Percentiles rank a stretch among this genome's conserved stretches.
These are phyloP conservation scores for Globisporangium cystogenes DNA, from an alignment of 352 stramenopile genomes.

Conservation along the genomic window DNA sequence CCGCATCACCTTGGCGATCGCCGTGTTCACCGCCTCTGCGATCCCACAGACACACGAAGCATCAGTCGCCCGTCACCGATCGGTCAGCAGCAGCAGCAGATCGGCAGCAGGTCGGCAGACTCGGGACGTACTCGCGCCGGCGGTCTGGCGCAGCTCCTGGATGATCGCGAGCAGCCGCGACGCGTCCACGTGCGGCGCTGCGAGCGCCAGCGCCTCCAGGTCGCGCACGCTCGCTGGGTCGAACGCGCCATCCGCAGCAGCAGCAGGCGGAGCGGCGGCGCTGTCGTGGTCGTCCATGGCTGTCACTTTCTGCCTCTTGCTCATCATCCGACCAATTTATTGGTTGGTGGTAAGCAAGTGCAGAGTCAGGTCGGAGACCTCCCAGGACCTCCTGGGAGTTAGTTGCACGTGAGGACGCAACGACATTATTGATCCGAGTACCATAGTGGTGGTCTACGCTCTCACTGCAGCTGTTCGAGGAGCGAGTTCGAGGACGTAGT, in stretches of 20 bases:
- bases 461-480: too few species aligned
- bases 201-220: conserved; percentile 23
- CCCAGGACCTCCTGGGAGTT: too few species aligned
- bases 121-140: conserved; percentile 49
- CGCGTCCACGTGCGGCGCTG: conserved; percentile 26
- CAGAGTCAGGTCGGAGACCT: too few species aligned
- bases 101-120: neutral
- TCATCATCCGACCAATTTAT: too few species aligned
- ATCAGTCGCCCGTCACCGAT: neutral
- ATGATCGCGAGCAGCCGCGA: conserved; percentile 62
- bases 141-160: conserved; percentile 44
- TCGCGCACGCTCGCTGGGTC: conserved; percentile 12
- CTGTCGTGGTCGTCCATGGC: conserved; percentile 3
- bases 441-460: too few species aligned
- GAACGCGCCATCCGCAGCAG: conserved; percentile 6
- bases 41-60: neutral
- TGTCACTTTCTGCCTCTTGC: neutral
- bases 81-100: neutral
- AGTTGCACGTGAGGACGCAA: too few species aligned
- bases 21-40: conserved; percentile 62
- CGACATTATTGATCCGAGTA: too few species aligned
- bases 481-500: neutral
- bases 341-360: too few species aligned
- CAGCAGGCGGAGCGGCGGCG: neutral
- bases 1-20: conserved; percentile 63